A percentile compares a stretch with the other conserved stretches of the same genome.
Evolutionary conservation across 768 basidiomycete species (phyloP).

Genomic region (Amanita rubescens): DNA sequence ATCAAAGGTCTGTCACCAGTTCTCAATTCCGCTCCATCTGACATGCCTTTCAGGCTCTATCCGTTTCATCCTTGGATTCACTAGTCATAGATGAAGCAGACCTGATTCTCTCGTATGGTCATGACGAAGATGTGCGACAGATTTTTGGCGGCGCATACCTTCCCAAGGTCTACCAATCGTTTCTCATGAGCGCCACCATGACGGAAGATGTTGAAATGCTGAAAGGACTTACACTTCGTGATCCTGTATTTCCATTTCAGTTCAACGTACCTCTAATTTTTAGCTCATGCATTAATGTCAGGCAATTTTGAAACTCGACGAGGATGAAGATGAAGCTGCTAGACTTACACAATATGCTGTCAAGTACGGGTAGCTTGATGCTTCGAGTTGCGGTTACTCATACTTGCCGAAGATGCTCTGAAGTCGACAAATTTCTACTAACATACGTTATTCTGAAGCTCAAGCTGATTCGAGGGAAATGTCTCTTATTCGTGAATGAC

Average conservation of each 20-base stretch:
- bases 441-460: conserved; percentile 96
- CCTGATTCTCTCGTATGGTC: conserved; percentile 93
- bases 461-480: conserved; percentile 92
- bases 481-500: conserved; percentile 93
- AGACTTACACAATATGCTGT: conserved; percentile 83
- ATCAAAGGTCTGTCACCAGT: conserved; percentile 20
- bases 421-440: conserved; percentile 95
- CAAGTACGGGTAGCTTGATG: conserved; percentile 34
- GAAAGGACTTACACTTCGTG: conserved; percentile 81
- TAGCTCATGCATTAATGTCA: conserved; percentile 19
- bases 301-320: conserved; percentile 84
- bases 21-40: background rate
- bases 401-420: conserved; percentile 55
- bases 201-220: conserved; percentile 90
- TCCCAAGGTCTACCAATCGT: conserved; percentile 82
- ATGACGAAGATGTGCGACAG: conserved; percentile 81
- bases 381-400: conserved; percentile 5
- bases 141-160: conserved; percentile 61
- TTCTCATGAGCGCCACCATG: conserved; percentile 97
- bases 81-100: conserved; percentile 98
- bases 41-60: conserved; percentile 42
- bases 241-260: conserved; percentile 50
- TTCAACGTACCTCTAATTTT: background rate
- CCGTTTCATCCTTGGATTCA: conserved; percentile 61
- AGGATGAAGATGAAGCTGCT: conserved; percentile 75